Percentiles rank a stretch among this genome's conserved stretches.
Evolutionary conservation across 805 yeast genomes (phyloP).

Genomic region (Candida sithepensis): DNA sequence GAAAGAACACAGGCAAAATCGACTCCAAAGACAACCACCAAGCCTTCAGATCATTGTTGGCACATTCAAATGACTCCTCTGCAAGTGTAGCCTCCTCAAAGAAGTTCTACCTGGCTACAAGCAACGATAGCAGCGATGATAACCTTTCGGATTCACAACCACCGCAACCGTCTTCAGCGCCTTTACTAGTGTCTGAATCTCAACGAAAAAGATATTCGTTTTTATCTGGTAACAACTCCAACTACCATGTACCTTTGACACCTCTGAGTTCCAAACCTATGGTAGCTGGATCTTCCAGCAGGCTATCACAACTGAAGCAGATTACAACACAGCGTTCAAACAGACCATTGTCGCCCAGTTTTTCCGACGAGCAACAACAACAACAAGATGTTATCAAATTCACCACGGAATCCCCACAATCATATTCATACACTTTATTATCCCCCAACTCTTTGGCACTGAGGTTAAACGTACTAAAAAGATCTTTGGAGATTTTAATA

Average conservation of each 20-base stretch:
- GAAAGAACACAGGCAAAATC: conserved; percentile 4
- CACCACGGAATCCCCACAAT: conserved; percentile 77
- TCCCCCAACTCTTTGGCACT: conserved; percentile 79
- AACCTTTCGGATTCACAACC: conserved; percentile 1
- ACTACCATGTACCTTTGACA: neutral
- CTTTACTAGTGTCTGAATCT: neutral
- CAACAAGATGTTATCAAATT: conserved; percentile 51
- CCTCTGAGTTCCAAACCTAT: neutral
- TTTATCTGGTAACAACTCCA: neutral
- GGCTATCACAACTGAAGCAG: neutral
- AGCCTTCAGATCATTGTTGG: conserved; percentile 13
- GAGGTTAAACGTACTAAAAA: conserved; percentile 66
- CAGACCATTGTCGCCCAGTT: neutral
- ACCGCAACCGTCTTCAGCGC: neutral
- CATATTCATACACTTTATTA: conserved; percentile 79
- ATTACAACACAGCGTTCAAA: neutral
- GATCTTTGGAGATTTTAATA: conserved; percentile 70
- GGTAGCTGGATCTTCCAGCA: neutral
- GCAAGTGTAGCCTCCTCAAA: conserved; percentile 7
- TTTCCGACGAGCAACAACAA: neutral
- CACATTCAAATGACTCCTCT: conserved; percentile 8
- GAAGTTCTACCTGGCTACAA: conserved; percentile 9
- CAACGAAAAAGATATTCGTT: neutral
- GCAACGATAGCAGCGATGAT: conserved; percentile 12
- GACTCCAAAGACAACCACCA: conserved; percentile 4